Percentiles rank a stretch among this genome's conserved stretches.
Conservation (phyloP, 352 stramenopile species). For the Pythium aquatile region DNA sequence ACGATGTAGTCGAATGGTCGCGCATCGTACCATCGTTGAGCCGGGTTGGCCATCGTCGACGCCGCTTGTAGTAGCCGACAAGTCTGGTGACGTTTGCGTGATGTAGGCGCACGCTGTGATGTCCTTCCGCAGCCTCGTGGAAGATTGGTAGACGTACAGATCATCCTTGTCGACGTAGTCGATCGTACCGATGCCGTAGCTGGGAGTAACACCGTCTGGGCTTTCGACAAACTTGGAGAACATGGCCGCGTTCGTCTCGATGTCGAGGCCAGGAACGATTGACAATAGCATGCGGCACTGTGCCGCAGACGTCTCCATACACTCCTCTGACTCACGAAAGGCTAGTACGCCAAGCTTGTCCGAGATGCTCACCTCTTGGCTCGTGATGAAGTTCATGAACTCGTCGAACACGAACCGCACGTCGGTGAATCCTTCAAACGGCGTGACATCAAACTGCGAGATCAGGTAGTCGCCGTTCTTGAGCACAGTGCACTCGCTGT, state of each 20-base stretch:
- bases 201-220: neutral
- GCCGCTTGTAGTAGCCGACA: neutral
- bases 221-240: slow-evolving; percentile 15
- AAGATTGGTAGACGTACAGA: slow-evolving; percentile 17
- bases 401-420: slow-evolving; percentile 16
- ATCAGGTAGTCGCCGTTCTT: slow-evolving; percentile 20
- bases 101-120: slow-evolving; percentile 6
- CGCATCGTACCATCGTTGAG: slow-evolving; percentile 11
- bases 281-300: slow-evolving; percentile 11
- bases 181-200: slow-evolving; percentile 7
- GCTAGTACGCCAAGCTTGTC: slow-evolving; percentile 20
- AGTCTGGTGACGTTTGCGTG: slow-evolving; percentile 8
- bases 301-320: neutral
- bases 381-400: slow-evolving; percentile 12
- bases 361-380: slow-evolving; percentile 20
- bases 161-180: slow-evolving; percentile 23
- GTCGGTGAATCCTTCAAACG: slow-evolving; percentile 15
- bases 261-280: neutral
- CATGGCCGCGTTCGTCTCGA: slow-evolving; percentile 23
- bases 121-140: slow-evolving; percentile 6
- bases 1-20: slow-evolving; percentile 8
- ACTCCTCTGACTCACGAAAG: slow-evolving; percentile 19
- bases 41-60: neutral
- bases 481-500: slow-evolving; percentile 12
- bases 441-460: slow-evolving; percentile 13